phyloP scores from a whole-genome alignment of 495 filamentous ascomycete genomes.

The Podospora didyma region DNA sequence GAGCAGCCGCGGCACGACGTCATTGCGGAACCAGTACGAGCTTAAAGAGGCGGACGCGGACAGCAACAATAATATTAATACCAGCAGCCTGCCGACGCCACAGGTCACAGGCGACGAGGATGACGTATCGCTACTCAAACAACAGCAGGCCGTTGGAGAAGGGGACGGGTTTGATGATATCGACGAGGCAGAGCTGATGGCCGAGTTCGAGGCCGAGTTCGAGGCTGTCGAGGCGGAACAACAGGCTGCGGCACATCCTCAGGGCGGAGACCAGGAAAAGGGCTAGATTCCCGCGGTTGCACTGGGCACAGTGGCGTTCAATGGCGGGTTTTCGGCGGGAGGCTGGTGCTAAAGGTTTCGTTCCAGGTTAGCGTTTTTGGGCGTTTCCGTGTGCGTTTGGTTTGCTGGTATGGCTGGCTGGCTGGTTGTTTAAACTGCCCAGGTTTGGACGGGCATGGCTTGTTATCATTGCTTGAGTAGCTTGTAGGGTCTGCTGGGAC shows the following conservation, averaged over 20 bases:
- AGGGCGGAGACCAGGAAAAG: slow-evolving; percentile 10
- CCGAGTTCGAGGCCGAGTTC: slow-evolving; percentile 53
- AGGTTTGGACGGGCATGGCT: too few species aligned
- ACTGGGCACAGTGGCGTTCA: not conserved
- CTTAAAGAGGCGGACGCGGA: slow-evolving; percentile 2
- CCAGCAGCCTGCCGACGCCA: slow-evolving; percentile 46
- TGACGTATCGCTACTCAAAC: slow-evolving; percentile 17
- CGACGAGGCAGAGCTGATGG: slow-evolving; percentile 60
- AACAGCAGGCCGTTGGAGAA: not conserved
- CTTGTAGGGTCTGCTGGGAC: too few species aligned
- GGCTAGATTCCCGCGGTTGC: slow-evolving; percentile 3
- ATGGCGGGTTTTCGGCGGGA: not conserved
- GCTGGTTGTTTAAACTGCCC: too few species aligned
- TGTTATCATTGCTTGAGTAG: too few species aligned
- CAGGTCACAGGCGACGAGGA: slow-evolving; percentile 50
- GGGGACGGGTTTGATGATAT: slow-evolving; percentile 38
- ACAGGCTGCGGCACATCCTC: not conserved
- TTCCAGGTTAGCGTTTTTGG: not conserved
- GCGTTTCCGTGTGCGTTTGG: too few species aligned
- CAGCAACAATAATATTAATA: too few species aligned
- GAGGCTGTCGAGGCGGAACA: not conserved
- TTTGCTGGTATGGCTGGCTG: too few species aligned
- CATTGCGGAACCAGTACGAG: slow-evolving; percentile 25
- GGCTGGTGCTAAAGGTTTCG: not conserved
- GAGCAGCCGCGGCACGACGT: slow-evolving; percentile 12